These are phyloP conservation scores for Peziza echinospora DNA, from an alignment of 495 filamentous ascomycete genomes.

Conservation along the genomic window DNA sequence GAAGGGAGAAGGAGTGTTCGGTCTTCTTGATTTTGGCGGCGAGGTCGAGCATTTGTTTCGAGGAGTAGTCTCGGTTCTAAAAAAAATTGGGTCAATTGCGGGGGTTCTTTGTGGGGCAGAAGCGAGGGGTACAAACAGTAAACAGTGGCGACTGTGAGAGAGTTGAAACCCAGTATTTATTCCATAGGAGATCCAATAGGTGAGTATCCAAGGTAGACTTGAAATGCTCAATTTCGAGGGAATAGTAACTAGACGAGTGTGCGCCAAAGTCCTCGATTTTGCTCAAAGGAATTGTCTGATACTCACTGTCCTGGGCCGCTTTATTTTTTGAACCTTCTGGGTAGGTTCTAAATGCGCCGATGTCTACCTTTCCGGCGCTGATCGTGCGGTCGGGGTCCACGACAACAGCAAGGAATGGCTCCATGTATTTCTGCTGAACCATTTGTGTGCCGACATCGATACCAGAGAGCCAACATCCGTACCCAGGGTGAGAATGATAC, in stretches of 20 bases:
- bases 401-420: constrained; percentile 89
- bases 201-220: constrained; percentile 74
- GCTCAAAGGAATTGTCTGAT: constrained; percentile 60
- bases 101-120: no score
- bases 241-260: constrained; percentile 60
- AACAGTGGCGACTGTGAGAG: constrained; percentile 88
- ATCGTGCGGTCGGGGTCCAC: constrained; percentile 96
- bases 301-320: constrained; percentile 28
- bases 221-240: constrained; percentile 76
- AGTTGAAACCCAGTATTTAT: constrained; percentile 98
- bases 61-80: constrained; percentile 68
- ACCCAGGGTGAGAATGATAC: constrained; percentile 97
- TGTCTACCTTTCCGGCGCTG: constrained; percentile 84
- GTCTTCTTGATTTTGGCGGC: constrained; percentile 54
- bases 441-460: constrained; percentile 83
- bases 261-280: constrained; percentile 96
- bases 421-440: constrained; percentile 58
- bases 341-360: constrained; percentile 87
- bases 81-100: no score
- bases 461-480: constrained; percentile 93
- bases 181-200: constrained; percentile 79
- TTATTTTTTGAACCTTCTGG: constrained; percentile 47
- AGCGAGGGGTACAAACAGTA: constrained; percentile 28
- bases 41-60: constrained; percentile 78
- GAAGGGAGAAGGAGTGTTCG: constrained; percentile 14